phyloP scores from a whole-genome alignment of 306 rosid species.

The Ammopiptanthus mongolicus region DNA sequence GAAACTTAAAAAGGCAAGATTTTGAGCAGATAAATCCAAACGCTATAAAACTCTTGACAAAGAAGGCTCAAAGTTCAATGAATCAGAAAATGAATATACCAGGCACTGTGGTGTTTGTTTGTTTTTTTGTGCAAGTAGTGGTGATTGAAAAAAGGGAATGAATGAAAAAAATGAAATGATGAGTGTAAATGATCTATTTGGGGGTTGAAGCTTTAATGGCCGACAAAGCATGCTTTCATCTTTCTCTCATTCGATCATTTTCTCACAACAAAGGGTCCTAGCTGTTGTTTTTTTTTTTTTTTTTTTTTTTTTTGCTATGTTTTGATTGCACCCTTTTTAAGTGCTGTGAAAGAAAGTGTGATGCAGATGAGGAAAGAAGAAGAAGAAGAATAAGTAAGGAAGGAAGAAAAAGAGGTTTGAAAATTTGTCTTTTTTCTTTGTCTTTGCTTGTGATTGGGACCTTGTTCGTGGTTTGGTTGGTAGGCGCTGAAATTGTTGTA shows the following conservation, averaged over 20 bases:
- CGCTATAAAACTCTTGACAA: not conserved
- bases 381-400: not conserved
- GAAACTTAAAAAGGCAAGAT: slow-evolving; percentile 23
- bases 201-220: slow-evolving; percentile 55
- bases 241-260: slow-evolving; percentile 20
- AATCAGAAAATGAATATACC: slow-evolving; percentile 30
- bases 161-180: slow-evolving; percentile 7
- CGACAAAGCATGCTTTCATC: slow-evolving; percentile 67
- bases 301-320: not conserved
- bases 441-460: not conserved
- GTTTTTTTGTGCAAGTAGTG: not conserved
- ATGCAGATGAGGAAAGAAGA: not conserved
- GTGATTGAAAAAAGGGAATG: slow-evolving; percentile 4
- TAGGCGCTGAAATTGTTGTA: slow-evolving; percentile 35
- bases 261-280: not conserved
- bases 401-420: not conserved
- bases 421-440: not conserved
- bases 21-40: slow-evolving; percentile 29
- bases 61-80: slow-evolving; percentile 20
- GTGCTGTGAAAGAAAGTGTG: slow-evolving; percentile 31
- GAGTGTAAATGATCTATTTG: slow-evolving; percentile 21
- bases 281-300: not conserved
- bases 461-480: not conserved
- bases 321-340: not conserved
- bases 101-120: not conserved